Conservation (phyloP, 2,329 filamentous ascomycete species). For the Clonostachys sp. region DNA sequence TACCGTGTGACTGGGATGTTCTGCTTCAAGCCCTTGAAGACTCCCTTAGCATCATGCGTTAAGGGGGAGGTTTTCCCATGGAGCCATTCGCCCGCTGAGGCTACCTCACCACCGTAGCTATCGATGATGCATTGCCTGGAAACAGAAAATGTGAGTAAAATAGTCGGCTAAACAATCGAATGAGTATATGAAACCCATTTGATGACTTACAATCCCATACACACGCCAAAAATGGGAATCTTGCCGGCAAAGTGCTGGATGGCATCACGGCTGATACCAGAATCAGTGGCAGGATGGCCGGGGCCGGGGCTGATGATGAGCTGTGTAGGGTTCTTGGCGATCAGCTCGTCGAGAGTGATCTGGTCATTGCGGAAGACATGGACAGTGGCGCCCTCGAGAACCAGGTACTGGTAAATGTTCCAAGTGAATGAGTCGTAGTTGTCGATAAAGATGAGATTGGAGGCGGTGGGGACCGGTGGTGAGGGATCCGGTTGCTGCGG, state of each 20-base stretch:
- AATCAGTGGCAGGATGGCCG: slow-evolving; percentile 86
- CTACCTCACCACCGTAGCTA: slow-evolving; percentile 85
- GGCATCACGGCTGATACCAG: slow-evolving; percentile 87
- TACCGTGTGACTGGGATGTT: slow-evolving; percentile 88
- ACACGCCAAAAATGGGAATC: slow-evolving; percentile 94
- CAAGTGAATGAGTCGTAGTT: slow-evolving; percentile 99
- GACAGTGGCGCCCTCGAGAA: slow-evolving; percentile 89
- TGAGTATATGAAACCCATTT: neutral
- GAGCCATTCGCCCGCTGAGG: slow-evolving; percentile 90
- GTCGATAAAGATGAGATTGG: slow-evolving; percentile 92
- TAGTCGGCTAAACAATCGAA: neutral
- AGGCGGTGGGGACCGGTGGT: slow-evolving; percentile 69
- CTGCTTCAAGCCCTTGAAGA: slow-evolving; percentile 78
- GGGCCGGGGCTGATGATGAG: slow-evolving; percentile 93
- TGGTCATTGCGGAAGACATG: slow-evolving; percentile 91
- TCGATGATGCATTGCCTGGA: slow-evolving; percentile 89
- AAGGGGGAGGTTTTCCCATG: slow-evolving; percentile 95
- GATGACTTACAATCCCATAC: slow-evolving; percentile 81
- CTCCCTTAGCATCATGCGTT: slow-evolving; percentile 85
- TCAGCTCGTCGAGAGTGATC: slow-evolving; percentile 78
- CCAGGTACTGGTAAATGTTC: slow-evolving; percentile 98
- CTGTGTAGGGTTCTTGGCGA: slow-evolving; percentile 82
- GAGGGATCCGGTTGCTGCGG: slow-evolving; percentile 77
- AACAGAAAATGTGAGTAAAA: slow-evolving; percentile 2
- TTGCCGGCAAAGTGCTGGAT: slow-evolving; percentile 91